Conservation (phyloP, 2,329 filamentous ascomycete species). For the Colletotrichum sp. region DNA sequence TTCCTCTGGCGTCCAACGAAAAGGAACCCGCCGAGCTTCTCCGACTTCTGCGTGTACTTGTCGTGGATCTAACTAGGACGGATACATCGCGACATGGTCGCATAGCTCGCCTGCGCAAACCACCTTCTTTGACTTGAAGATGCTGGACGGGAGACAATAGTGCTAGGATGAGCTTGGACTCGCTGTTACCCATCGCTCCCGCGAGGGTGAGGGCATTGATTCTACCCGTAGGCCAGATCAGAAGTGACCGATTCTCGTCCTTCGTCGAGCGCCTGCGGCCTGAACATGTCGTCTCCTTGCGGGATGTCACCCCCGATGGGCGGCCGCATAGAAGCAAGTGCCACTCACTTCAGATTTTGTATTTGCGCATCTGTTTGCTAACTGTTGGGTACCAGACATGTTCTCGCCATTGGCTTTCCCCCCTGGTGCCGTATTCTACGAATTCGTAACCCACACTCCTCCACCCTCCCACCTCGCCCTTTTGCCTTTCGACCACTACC, state of each 20-base stretch:
- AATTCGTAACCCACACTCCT: conserved; percentile 80
- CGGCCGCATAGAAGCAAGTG: conserved; percentile 83
- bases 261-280: conserved; percentile 80
- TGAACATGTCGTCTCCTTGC: conserved; percentile 82
- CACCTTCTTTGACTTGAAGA: conserved; percentile 10
- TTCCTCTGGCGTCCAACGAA: neutral
- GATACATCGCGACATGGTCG: conserved; percentile 14
- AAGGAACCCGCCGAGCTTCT: conserved; percentile 1
- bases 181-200: conserved; percentile 87
- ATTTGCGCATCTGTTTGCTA: neutral
- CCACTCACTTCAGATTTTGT: neutral
- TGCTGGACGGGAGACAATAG: conserved; percentile 32
- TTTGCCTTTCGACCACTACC: conserved; percentile 88
- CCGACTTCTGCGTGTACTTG: neutral
- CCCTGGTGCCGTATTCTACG: conserved; percentile 84
- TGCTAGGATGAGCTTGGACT: conserved; percentile 83
- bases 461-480: conserved; percentile 80
- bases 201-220: conserved; percentile 89
- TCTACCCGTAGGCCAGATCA: conserved; percentile 86
- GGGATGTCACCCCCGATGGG: conserved; percentile 85
- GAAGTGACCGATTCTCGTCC: conserved; percentile 76
- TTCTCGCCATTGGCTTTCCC: conserved; percentile 92
- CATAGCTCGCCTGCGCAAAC: conserved; percentile 11
- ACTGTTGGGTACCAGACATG: conserved; percentile 67
- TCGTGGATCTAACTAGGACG: neutral